Conservation (phyloP, 176 grass and related monocot species). For the Dactylis glomerata region DNA sequence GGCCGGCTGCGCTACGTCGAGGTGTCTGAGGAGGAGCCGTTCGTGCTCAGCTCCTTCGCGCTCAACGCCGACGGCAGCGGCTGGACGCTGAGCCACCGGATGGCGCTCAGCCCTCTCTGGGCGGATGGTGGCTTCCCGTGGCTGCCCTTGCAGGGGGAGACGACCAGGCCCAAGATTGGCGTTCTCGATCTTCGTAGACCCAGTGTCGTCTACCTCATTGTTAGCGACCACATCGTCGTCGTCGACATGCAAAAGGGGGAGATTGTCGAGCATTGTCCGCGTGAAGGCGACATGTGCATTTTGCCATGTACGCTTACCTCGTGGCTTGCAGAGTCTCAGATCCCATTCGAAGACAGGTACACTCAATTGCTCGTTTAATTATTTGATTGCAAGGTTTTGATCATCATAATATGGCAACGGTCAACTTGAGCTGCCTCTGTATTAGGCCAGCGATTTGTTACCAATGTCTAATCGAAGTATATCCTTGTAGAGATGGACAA, state of each 20-base stretch:
- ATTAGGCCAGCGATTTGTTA: not conserved
- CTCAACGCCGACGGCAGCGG: constrained; percentile 4
- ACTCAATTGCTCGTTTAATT: not conserved
- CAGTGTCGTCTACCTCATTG: not conserved
- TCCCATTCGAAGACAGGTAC: not conserved
- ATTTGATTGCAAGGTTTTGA: too few species aligned
- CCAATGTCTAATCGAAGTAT: not conserved
- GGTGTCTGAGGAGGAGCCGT: not conserved
- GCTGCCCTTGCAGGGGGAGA: not conserved
- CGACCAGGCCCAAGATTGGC: not conserved
- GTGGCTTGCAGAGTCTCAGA: not conserved
- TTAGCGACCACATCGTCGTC: not conserved
- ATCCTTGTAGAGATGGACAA: not conserved
- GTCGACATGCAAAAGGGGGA: not conserved
- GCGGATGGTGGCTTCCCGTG: not conserved
- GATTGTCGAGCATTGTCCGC: not conserved
- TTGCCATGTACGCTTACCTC: not conserved
- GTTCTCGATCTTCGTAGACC: not conserved
- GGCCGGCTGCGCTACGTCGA: not conserved
- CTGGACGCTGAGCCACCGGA: constrained; percentile 30
- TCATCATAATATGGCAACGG: not conserved
- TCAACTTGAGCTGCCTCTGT: not conserved
- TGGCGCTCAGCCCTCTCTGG: not conserved
- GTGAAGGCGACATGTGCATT: not conserved
- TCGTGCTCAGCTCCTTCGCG: not conserved